phyloP scores from a whole-genome alignment of 345 rosid genomes.

The Hypericum perforatum region DNA sequence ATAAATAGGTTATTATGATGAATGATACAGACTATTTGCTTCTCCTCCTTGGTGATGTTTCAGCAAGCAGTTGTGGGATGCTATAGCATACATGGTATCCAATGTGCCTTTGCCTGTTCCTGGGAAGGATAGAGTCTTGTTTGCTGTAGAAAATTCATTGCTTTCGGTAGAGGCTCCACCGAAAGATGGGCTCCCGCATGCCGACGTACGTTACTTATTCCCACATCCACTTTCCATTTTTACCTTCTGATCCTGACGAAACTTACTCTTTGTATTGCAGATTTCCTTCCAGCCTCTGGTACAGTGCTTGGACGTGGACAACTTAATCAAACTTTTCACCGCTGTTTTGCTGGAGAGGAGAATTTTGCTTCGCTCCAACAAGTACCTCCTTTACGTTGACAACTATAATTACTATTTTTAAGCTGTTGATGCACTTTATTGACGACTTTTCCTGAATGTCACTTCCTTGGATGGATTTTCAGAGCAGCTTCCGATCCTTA shows the following conservation, averaged over 20 bases:
- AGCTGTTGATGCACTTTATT: too few species aligned
- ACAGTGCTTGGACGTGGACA: slow-evolving; percentile 93
- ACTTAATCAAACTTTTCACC: slow-evolving; percentile 75
- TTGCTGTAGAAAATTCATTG: slow-evolving; percentile 75
- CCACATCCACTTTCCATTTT: slow-evolving; percentile 5
- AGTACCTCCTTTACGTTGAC: slow-evolving; percentile 37
- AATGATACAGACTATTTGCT: background rate
- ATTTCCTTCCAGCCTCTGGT: slow-evolving; percentile 91
- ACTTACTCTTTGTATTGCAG: slow-evolving; percentile 37
- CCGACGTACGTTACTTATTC: slow-evolving; percentile 51
- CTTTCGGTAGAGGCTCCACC: slow-evolving; percentile 92
- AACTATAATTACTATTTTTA: too few species aligned
- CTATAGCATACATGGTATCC: slow-evolving; percentile 59
- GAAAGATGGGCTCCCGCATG: slow-evolving; percentile 84
- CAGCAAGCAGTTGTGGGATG: slow-evolving; percentile 97
- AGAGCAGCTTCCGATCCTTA: too few species aligned
- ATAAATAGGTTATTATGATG: background rate
- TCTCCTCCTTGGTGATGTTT: slow-evolving; percentile 30
- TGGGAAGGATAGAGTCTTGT: slow-evolving; percentile 82
- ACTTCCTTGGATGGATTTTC: too few species aligned
- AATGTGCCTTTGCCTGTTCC: slow-evolving; percentile 91
- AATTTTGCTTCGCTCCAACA: slow-evolving; percentile 85
- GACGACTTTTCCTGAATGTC: too few species aligned
- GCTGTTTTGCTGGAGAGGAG: slow-evolving; percentile 92
- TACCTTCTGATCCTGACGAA: background rate